These are phyloP conservation scores for Backusella mclennaniae DNA, from an alignment of 192 early-diverging fungal genomes.

Conservation along the genomic window DNA sequence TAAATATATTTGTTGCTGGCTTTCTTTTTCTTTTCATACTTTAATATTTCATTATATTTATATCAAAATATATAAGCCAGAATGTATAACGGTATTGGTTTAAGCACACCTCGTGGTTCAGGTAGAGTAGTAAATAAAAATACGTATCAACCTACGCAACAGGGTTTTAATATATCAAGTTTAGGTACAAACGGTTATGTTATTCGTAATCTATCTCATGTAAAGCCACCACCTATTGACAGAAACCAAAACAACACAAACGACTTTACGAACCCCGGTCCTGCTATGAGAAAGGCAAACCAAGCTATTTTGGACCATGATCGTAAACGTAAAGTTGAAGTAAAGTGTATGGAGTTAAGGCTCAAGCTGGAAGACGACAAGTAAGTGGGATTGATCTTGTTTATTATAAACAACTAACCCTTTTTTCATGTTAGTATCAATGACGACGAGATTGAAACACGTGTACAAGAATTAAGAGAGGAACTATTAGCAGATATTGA, in stretches of 20 bases:
- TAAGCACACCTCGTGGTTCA: slow-evolving; percentile 74
- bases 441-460: slow-evolving; percentile 66
- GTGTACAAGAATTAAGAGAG: slow-evolving; percentile 59
- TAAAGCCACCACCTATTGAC: slow-evolving; percentile 55
- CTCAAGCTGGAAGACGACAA: slow-evolving; percentile 78
- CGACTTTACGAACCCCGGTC: slow-evolving; percentile 16
- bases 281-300: slow-evolving; percentile 57
- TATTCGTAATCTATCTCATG: slow-evolving; percentile 79
- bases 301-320: slow-evolving; percentile 84
- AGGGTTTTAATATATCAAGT: no score
- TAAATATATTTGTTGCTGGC: not conserved
- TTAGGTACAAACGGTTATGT: slow-evolving; percentile 94
- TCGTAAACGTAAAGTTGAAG: slow-evolving; percentile 82
- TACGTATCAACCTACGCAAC: no score
- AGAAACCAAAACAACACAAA: slow-evolving; percentile 32
- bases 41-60: not conserved
- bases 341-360: slow-evolving; percentile 80
- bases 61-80: not conserved
- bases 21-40: not conserved
- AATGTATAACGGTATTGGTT: slow-evolving; percentile 83
- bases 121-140: slow-evolving; percentile 33
- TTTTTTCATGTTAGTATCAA: slow-evolving; percentile 31
- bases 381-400: slow-evolving; percentile 20
- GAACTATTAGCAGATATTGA: slow-evolving; percentile 57
- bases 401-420: not conserved